phyloP scores from a whole-genome alignment of 1,284 basidiomycete species.

The Inonotus obliquus region DNA sequence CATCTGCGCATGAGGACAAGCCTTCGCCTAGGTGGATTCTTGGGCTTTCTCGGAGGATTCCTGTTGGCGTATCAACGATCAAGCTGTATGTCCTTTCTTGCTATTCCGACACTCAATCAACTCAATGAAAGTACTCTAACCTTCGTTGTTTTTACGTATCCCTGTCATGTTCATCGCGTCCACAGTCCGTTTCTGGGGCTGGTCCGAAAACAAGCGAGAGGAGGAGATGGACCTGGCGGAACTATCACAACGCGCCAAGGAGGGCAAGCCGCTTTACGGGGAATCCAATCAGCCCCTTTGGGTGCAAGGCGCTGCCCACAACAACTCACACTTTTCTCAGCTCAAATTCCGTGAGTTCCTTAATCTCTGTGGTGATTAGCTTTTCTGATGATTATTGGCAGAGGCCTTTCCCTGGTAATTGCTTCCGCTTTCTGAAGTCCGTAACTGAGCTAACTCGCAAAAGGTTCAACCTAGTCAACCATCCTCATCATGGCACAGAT shows the following conservation, averaged over 20 bases:
- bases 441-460: not conserved
- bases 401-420: slow-evolving; percentile 67
- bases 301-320: slow-evolving; percentile 85
- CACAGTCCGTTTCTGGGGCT: slow-evolving; percentile 94
- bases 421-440: not conserved
- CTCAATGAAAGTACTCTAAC: no score
- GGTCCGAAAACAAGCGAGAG: slow-evolving; percentile 88
- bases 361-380: not conserved
- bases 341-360: slow-evolving; percentile 79
- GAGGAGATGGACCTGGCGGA: slow-evolving; percentile 73
- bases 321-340: slow-evolving; percentile 92
- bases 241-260: slow-evolving; percentile 61
- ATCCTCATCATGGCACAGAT: slow-evolving; percentile 83
- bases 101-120: not conserved
- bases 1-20: slow-evolving; percentile 33
- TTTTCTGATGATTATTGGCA: slow-evolving; percentile 28
- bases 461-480: slow-evolving; percentile 92
- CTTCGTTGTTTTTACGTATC: not conserved
- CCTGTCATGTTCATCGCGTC: not conserved
- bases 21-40: slow-evolving; percentile 43
- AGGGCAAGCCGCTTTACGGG: slow-evolving; percentile 84
- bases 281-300: slow-evolving; percentile 78
- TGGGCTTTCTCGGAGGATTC: slow-evolving; percentile 87
- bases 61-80: slow-evolving; percentile 91
- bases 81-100: slow-evolving; percentile 53